phyloP scores from a whole-genome alignment of 306 rosid species.

The Quercus mongolica region DNA sequence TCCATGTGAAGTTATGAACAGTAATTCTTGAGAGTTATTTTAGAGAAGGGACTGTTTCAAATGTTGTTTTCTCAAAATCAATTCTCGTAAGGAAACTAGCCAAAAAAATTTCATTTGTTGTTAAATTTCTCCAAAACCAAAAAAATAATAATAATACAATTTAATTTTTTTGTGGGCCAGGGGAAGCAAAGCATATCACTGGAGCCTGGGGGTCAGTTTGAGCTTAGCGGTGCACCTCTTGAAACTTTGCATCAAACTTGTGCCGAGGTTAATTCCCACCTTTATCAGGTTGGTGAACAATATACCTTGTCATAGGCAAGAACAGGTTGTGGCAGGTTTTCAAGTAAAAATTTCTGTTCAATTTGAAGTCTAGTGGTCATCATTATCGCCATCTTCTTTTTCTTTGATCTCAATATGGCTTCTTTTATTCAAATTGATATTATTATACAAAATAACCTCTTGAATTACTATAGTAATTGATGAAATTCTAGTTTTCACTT shows the following conservation, averaged over 20 bases:
- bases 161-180: slow-evolving; percentile 42
- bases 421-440: neutral
- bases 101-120: neutral
- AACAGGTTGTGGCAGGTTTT: neutral
- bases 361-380: neutral
- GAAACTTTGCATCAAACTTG: slow-evolving; percentile 98
- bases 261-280: slow-evolving; percentile 96
- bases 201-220: slow-evolving; percentile 99
- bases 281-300: slow-evolving; percentile 68
- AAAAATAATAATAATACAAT: neutral
- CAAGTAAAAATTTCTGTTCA: neutral
- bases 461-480: neutral
- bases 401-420: neutral
- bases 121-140: neutral
- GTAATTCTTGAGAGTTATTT: neutral
- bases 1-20: neutral
- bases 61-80: neutral
- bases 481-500: neutral
- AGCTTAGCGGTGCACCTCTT: slow-evolving; percentile 98
- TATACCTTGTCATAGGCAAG: neutral
- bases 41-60: neutral
- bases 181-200: slow-evolving; percentile 95
- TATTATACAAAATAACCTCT: neutral
- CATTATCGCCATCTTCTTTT: neutral
- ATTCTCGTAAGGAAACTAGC: neutral